Percentiles rank a stretch among this genome's conserved stretches.
These are phyloP conservation scores for Colletotrichum limetticola DNA, from an alignment of 2,329 filamentous ascomycete genomes.

Conservation along the genomic window DNA sequence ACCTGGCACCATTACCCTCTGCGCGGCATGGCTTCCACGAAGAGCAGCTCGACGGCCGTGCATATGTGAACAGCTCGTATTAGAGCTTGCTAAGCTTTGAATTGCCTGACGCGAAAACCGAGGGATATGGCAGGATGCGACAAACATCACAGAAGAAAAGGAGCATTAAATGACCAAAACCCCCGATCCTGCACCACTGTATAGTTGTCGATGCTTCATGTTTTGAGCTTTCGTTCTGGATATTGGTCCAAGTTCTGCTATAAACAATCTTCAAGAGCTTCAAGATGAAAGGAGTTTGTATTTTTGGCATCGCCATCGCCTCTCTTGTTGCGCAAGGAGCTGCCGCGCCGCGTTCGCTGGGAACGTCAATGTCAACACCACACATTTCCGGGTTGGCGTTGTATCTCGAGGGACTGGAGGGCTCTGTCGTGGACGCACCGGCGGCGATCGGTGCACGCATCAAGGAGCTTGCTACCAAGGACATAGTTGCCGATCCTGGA, in stretches of 20 bases:
- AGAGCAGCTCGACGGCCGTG: not conserved
- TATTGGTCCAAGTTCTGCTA: too few species aligned
- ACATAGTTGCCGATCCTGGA: constrained; percentile 45
- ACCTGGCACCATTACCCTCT: not conserved
- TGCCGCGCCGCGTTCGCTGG: not conserved
- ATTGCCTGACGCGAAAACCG: not conserved
- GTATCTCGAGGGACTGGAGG: constrained; percentile 60
- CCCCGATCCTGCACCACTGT: not conserved
- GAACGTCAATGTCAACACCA: not conserved
- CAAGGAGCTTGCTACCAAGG: constrained; percentile 50
- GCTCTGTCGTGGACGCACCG: constrained; percentile 46
- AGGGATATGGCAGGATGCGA: not conserved
- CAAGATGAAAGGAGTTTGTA: not conserved
- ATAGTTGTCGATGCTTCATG: too few species aligned
- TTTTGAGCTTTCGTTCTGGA: too few species aligned
- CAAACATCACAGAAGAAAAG: not conserved
- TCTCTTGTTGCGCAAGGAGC: not conserved
- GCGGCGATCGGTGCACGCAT: constrained; percentile 54
- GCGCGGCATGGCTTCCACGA: not conserved
- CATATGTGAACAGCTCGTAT: not conserved
- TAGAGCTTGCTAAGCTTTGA: not conserved
- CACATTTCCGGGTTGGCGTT: constrained; percentile 49
- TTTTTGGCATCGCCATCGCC: not conserved
- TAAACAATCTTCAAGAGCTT: too few species aligned
- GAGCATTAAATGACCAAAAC: too few species aligned